Evolutionary conservation across 208 protist genomes (phyloP).

Genomic region (Acanthamoeba sp.): DNA sequence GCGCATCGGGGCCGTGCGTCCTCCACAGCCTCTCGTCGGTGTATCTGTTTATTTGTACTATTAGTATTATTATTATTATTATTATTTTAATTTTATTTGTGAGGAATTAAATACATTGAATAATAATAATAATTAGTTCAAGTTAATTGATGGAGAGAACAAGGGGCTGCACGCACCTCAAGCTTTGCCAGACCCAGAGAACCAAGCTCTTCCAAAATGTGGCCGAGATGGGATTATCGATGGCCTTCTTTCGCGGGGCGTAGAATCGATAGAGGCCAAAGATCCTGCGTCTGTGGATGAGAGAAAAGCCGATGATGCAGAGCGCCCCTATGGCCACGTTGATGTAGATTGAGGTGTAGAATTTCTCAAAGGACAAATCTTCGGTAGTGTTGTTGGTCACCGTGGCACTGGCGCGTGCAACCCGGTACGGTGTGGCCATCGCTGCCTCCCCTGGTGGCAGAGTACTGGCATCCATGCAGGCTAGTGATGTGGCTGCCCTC

Average conservation of each 20-base stretch:
- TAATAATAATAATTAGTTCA: not conserved
- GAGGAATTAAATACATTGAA: not conserved
- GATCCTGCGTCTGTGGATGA: slow-evolving; percentile 22
- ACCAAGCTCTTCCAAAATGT: slow-evolving; percentile 53
- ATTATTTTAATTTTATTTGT: too few species aligned
- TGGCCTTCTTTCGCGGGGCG: slow-evolving; percentile 29
- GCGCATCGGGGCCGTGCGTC: slow-evolving; percentile 28
- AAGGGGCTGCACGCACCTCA: not conserved
- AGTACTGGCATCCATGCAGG: too few species aligned
- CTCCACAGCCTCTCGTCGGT: not conserved
- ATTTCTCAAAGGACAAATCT: slow-evolving; percentile 10
- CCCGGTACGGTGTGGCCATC: not conserved
- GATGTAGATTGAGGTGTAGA: slow-evolving; percentile 46
- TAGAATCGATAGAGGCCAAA: slow-evolving; percentile 47
- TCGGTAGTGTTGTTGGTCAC: not conserved
- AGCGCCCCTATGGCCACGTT: not conserved
- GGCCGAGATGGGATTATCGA: slow-evolving; percentile 43
- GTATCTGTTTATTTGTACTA: not conserved
- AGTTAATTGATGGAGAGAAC: not conserved
- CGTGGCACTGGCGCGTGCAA: not conserved
- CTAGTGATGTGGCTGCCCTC: too few species aligned
- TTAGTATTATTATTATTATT: too few species aligned
- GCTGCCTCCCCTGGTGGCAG: not conserved
- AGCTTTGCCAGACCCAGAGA: slow-evolving; percentile 24
- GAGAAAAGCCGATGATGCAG: slow-evolving; percentile 11